Conservation (phyloP, 257 asterid species). For the Asclepias syriaca region DNA sequence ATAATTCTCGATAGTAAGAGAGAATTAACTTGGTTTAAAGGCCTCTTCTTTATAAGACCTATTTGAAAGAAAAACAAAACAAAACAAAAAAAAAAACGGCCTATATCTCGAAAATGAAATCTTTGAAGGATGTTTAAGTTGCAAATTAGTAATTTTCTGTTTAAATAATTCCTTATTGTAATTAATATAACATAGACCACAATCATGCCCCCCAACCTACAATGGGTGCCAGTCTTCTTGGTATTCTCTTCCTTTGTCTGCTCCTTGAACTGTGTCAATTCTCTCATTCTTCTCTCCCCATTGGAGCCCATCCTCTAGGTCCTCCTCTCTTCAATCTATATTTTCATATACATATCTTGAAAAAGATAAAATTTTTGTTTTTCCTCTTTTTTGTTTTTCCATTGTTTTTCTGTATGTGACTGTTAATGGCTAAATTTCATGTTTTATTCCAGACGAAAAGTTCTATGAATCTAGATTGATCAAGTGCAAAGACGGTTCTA, state of each 20-base stretch:
- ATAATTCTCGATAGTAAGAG: too few species aligned
- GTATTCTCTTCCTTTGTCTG: conserved; percentile 12
- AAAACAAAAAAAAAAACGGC: too few species aligned
- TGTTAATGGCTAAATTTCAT: background rate
- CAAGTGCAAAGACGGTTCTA: conserved; percentile 80
- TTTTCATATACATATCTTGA: background rate
- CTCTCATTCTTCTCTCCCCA: conserved; percentile 31
- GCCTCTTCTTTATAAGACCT: too few species aligned
- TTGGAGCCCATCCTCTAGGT: conserved; percentile 87
- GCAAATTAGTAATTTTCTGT: too few species aligned
- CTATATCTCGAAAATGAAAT: too few species aligned
- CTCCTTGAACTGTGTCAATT: conserved; percentile 22
- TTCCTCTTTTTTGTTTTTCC: too few species aligned
- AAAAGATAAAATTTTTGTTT: background rate
- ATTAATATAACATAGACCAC: too few species aligned
- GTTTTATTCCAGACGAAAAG: conserved; percentile 50
- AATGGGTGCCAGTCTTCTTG: conserved; percentile 19
- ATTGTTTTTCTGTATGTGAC: background rate
- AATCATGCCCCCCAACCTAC: too few species aligned
- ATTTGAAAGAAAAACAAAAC: too few species aligned
- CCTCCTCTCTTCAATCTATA: background rate
- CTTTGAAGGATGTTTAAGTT: too few species aligned
- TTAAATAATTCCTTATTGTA: too few species aligned
- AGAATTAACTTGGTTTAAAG: too few species aligned
- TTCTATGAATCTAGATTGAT: conserved; percentile 55